Base-by-base conservation (phyloP, 148 eudicot species). In the Fagopyrum tataricum region DNA sequence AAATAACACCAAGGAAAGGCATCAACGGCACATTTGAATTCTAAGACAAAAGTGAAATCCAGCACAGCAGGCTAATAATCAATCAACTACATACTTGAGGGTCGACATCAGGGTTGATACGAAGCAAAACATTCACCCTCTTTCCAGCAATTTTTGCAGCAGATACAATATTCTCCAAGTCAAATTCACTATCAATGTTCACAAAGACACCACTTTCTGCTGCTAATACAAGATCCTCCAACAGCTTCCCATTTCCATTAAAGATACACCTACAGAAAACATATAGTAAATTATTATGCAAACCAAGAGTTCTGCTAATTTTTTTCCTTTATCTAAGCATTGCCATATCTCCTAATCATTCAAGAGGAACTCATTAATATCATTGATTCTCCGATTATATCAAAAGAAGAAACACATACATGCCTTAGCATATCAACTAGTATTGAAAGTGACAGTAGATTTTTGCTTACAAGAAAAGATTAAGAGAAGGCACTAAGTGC, bases 71-170 rank as follows among this genome's bases (percentile, higher is more conserved):
- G n/a, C 4, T 42, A 68, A 5, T 44, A 5, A 56, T 7, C 2
- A 43, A 47, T 41, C 26, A 73, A 15, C 40, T 49, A 66, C 74
- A 73, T 78, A 92, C 99, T 91, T 96, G 99, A 74, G 98, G 99
- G 76, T 96, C 97, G 72, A 92, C 96, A 78, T 96, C 97, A 4
- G 99, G 99, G 82, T 95, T 95, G 73, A 96, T 96, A 17, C 99
- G 92, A 61, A 96, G 92, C 71, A 96, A 81, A 52, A 96, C 97
- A 74, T 95, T 92, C 71, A 92, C 94, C 78, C 73, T 85, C 80
- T 92, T 92, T 76, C 93, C 91, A 24, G 96, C 78, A 76, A 95
- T 82, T 81, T 85, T 88, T 76, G 97, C 86, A 77, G 99, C 99
- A 21, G 91, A 76, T n/a, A 93, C 87, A 74, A 93, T 91, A 75